phyloP scores from a whole-genome alignment of 106 monocot genomes.

The Dendrobium chrysotoxum region DNA sequence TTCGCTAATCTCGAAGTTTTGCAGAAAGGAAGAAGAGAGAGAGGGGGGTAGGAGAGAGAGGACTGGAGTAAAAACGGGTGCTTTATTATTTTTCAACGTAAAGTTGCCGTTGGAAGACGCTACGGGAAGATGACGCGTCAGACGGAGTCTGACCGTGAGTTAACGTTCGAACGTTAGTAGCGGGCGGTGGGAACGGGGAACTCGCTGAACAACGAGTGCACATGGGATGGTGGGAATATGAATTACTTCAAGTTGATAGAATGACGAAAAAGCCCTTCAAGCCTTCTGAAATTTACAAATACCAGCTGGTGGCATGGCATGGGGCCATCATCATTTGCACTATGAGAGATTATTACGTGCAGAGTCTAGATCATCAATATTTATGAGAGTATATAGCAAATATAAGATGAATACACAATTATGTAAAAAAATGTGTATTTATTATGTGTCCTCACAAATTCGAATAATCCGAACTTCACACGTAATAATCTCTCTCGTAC shows the following conservation, averaged over 20 bases:
- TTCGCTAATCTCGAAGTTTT: background rate
- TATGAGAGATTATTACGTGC: no score
- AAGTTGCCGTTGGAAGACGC: background rate
- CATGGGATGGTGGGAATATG: background rate
- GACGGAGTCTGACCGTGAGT: background rate
- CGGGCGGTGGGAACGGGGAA: background rate
- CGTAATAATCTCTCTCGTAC: no score
- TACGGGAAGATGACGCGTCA: slow-evolving; percentile 23
- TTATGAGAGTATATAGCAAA: no score
- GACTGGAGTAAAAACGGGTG: background rate
- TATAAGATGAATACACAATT: no score
- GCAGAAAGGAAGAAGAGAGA: background rate
- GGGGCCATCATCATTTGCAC: no score
- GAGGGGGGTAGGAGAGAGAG: slow-evolving; percentile 1
- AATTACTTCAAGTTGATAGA: background rate
- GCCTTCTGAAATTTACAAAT: background rate
- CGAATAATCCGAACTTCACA: no score
- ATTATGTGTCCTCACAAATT: no score
- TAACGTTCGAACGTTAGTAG: slow-evolving; percentile 26
- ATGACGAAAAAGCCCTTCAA: background rate
- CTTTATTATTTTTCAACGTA: background rate
- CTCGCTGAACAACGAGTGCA: background rate
- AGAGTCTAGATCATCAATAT: no score
- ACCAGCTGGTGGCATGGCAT: background rate
- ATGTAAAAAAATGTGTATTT: no score